Conservation (phyloP, 2,329 filamentous ascomycete species). For the Aspergillus japonicus region DNA sequence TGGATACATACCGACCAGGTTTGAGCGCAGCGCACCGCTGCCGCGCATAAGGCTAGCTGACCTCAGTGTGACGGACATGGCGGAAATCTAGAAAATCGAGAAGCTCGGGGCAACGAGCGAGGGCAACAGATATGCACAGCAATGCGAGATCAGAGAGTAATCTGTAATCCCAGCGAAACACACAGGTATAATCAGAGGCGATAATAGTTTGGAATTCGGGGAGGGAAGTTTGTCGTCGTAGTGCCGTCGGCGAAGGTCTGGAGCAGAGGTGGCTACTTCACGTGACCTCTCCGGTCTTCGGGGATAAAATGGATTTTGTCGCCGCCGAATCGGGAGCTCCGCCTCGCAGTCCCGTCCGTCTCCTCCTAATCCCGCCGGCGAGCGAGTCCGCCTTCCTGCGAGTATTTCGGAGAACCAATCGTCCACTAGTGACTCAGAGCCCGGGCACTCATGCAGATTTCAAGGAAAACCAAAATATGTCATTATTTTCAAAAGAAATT, state of each 20-base stretch:
- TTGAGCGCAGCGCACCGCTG: constrained; percentile 31
- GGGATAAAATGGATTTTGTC: constrained; percentile 6
- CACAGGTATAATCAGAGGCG: neutral
- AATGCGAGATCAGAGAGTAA: constrained; percentile 6
- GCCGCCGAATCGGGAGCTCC: constrained; percentile 5
- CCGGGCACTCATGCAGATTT: neutral
- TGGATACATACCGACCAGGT: constrained; percentile 28
- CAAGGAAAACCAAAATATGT: neutral
- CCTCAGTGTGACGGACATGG: constrained; percentile 41
- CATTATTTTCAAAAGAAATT: neutral
- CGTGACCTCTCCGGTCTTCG: constrained; percentile 5
- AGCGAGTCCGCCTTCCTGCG: neutral
- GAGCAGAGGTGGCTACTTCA: constrained; percentile 8
- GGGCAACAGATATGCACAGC: constrained; percentile 12
- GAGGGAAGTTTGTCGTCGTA: neutral
- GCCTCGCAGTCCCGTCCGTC: neutral
- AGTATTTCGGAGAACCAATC: neutral
- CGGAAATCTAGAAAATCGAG: constrained; percentile 29
- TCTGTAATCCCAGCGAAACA: neutral
- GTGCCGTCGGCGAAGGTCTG: constrained; percentile 6
- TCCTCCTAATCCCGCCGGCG: neutral
- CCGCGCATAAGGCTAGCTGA: constrained; percentile 40
- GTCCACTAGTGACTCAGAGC: too few relatives aligned
- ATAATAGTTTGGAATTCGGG: neutral
- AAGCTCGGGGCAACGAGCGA: constrained; percentile 27